These are phyloP conservation scores for Stagonosporopsis chrysanthemi DNA, from an alignment of 2,329 filamentous ascomycete species.

Conservation along the genomic window DNA sequence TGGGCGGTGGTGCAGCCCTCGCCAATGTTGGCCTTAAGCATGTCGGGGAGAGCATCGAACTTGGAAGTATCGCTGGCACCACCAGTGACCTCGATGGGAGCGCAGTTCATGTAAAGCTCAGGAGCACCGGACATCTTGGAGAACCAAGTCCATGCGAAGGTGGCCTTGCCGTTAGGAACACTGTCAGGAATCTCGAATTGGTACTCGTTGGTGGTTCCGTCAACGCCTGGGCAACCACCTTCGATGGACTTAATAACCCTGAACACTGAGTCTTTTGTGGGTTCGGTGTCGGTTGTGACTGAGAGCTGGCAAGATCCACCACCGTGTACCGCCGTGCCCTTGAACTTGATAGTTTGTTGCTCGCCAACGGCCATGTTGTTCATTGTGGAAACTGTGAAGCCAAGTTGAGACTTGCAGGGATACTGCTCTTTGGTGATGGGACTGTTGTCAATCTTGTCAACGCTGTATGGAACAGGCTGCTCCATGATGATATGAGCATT, in stretches of 20 bases:
- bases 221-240: slow-evolving; percentile 79
- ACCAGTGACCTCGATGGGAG: slow-evolving; percentile 70
- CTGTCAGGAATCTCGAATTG: slow-evolving; percentile 74
- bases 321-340: slow-evolving; percentile 79
- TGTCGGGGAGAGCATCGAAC: slow-evolving; percentile 70
- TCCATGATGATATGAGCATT: slow-evolving; percentile 79
- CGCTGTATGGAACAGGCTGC: slow-evolving; percentile 69
- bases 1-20: neutral
- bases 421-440: slow-evolving; percentile 72
- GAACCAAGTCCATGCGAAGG: slow-evolving; percentile 92
- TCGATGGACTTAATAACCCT: slow-evolving; percentile 90
- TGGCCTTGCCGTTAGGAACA: slow-evolving; percentile 77
- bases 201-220: slow-evolving; percentile 68
- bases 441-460: slow-evolving; percentile 62
- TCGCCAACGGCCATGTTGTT: slow-evolving; percentile 68
- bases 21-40: slow-evolving; percentile 75
- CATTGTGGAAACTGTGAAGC: slow-evolving; percentile 42
- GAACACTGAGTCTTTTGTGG: slow-evolving; percentile 67
- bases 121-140: slow-evolving; percentile 80
- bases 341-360: slow-evolving; percentile 68
- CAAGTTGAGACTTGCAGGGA: slow-evolving; percentile 67
- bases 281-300: slow-evolving; percentile 70
- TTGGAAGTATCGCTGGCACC: slow-evolving; percentile 60
- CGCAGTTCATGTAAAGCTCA: slow-evolving; percentile 93
- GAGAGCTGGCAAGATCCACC: slow-evolving; percentile 91